These are phyloP conservation scores for Diplodia mutila DNA, from an alignment of 2,329 filamentous ascomycete species.

Conservation along the genomic window DNA sequence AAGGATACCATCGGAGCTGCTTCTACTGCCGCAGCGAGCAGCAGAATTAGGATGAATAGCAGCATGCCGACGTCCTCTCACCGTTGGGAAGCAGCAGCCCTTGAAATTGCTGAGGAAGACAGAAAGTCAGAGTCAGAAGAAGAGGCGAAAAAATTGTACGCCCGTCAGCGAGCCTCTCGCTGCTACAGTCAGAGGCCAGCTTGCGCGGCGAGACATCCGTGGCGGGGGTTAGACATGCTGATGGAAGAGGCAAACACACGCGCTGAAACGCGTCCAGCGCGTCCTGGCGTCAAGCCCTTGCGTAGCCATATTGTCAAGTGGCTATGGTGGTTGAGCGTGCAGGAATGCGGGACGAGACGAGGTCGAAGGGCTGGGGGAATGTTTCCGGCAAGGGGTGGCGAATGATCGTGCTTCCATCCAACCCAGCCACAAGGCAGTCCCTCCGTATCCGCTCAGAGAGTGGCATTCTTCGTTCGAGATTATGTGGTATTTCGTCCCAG, in stretches of 20 bases:
- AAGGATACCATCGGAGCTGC: conserved; percentile 56
- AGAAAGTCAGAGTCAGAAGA: conserved; percentile 21
- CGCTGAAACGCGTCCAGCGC: conserved; percentile 28
- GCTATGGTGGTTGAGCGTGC: conserved; percentile 25
- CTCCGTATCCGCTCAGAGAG: not conserved
- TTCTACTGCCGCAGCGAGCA: conserved; percentile 30
- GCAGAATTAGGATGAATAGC: conserved; percentile 29
- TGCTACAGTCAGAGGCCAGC: conserved; percentile 35
- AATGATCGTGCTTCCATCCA: conserved; percentile 31
- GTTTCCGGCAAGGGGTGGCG: conserved; percentile 37
- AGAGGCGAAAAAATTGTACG: conserved; percentile 1
- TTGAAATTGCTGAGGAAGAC: conserved; percentile 22
- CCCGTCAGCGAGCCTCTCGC: conserved; percentile 22
- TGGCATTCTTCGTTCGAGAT: conserved; percentile 31
- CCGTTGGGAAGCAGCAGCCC: not conserved
- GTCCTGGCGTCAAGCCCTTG: conserved; percentile 32
- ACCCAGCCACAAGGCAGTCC: conserved; percentile 9
- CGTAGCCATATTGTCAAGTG: conserved; percentile 31
- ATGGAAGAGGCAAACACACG: conserved; percentile 32
- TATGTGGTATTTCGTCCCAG: conserved; percentile 53
- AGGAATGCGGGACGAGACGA: conserved; percentile 38
- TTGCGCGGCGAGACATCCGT: conserved; percentile 32
- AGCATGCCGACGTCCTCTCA: conserved; percentile 26
- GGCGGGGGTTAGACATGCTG: conserved; percentile 28
- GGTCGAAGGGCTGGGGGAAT: conserved; percentile 26